Evolutionary conservation across 768 basidiomycete species (phyloP), one percentile per base, ranked within the genome.

Genomic region (Hericium coralloides): DNA sequence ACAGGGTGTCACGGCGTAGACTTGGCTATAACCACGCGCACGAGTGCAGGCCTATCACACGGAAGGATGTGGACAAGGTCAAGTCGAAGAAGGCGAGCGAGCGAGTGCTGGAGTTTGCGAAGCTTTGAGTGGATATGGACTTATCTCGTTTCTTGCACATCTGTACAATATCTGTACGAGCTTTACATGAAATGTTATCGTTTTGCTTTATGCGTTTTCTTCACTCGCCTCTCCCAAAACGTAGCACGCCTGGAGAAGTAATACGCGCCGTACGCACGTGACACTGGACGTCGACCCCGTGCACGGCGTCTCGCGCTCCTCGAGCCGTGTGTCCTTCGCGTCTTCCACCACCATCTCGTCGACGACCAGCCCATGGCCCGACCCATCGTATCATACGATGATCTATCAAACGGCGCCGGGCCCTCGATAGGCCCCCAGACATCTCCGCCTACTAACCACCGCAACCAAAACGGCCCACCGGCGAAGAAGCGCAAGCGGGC

Each of bases 21-120:
- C 63, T 93, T 51, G 90, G 91, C 10, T 92, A 92, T 66, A 88
- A 92, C 64, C 88, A 92, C 61, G 91, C 79, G 3, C 76, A 79
- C 59, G 82, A 87, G 65, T 85, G 80, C 63, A 79, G 79, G 14
- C 75, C 79, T 0, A 69, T 91, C 31, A 84, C 85, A 3, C 71
- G 74, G 63, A 71, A 69, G 0, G 89, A 92, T 59, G 76, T 92
- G 3, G 76, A 87, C 65, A 89, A 84, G 70, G 88, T 89, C 60
- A 90, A 86, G 72, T 83, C 88, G 37, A 82, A 75, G 72, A 74
- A 79, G 43, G 73, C 74, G 37, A 88, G 86, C 15, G 63, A 67
- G 53, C 74, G 67, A 49, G 66, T 80, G 14, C 64, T 79, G 37
- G 63, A 61, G 59, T 65, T 66, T 1, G 77, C 79, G 0, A 75